Percentiles rank a stretch among this genome's conserved stretches.
phyloP scores from a whole-genome alignment of 2,329 filamentous ascomycete genomes.

The Cryphonectria naterciae region DNA sequence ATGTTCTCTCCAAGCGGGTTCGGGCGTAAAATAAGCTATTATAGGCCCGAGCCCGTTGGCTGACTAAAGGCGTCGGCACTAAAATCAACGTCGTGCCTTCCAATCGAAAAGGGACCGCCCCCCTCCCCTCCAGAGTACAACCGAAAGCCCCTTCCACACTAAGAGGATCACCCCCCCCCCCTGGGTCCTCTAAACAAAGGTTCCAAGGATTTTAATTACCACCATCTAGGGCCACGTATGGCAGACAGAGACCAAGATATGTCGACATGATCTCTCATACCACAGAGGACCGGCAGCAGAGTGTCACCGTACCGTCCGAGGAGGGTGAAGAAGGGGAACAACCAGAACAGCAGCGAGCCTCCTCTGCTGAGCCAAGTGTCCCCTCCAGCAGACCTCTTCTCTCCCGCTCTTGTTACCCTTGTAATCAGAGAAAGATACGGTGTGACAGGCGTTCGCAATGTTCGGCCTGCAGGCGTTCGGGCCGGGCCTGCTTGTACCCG shows the following conservation, averaged over 20 bases:
- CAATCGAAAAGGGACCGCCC: not conserved
- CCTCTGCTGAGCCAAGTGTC: not conserved
- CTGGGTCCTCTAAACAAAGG: not conserved
- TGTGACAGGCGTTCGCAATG: constrained; percentile 41
- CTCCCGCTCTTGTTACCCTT: constrained; percentile 38
- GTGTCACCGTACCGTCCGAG: not conserved
- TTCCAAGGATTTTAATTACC: not conserved
- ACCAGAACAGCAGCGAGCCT: not conserved
- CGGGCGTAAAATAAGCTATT: constrained; percentile 7
- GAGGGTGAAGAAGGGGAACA: not conserved
- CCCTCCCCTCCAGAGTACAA: not conserved
- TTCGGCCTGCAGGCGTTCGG: constrained; percentile 33
- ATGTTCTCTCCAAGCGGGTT: not conserved
- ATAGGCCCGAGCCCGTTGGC: not conserved
- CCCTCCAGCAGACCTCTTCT: not conserved
- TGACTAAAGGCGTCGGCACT: constrained; percentile 1
- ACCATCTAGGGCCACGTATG: not conserved
- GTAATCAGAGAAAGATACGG: constrained; percentile 39
- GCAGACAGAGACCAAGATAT: not conserved
- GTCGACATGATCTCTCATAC: not conserved
- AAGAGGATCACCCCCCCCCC: not conserved
- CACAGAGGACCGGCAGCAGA: not conserved
- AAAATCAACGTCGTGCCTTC: constrained; percentile 1
- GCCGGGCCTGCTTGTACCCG: constrained; percentile 39
- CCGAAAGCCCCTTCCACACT: not conserved